Conservation (phyloP, 148 eudicot genomes). For the Cornus suecica region DNA sequence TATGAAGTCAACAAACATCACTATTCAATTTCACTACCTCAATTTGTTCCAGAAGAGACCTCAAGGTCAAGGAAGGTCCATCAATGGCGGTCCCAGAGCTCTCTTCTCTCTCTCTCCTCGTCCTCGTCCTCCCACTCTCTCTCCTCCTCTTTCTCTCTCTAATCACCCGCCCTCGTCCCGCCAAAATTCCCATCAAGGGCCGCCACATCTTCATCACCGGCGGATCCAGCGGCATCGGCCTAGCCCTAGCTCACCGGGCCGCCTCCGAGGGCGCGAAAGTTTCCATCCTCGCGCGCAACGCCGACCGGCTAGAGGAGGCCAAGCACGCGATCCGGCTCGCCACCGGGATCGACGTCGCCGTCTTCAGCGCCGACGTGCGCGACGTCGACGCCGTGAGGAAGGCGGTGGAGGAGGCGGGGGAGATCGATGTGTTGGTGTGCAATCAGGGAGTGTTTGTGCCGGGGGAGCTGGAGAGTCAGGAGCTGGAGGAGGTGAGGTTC, state of each 20-base stretch:
- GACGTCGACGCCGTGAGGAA: conserved; percentile 49
- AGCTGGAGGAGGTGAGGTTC: conserved; percentile 55
- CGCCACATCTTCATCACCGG: conserved; percentile 98
- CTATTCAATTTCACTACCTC: too few species aligned
- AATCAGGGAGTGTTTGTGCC: conserved; percentile 79
- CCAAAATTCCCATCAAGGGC: conserved; percentile 59
- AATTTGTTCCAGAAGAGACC: not conserved
- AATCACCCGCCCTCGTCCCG: conserved; percentile 53
- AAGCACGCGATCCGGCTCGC: conserved; percentile 50
- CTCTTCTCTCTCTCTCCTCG: conserved; percentile 31
- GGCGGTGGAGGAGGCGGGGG: conserved; percentile 60
- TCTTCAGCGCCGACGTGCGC: conserved; percentile 69
- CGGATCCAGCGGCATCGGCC: conserved; percentile 96
- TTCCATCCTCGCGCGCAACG: conserved; percentile 67
- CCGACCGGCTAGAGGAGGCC: conserved; percentile 52
- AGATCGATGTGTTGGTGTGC: conserved; percentile 74
- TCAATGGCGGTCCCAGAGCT: conserved; percentile 30
- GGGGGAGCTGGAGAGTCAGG: conserved; percentile 47
- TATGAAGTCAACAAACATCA: too few species aligned
- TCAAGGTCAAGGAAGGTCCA: not conserved
- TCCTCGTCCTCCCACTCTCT: conserved; percentile 36
- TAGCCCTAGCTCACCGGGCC: conserved; percentile 69
- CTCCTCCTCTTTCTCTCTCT: conserved; percentile 35
- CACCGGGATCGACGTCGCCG: conserved; percentile 65
- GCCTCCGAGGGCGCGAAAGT: conserved; percentile 66